phyloP scores from a whole-genome alignment of 768 basidiomycete genomes.

The Trichaptum fuscoviolaceum region DNA sequence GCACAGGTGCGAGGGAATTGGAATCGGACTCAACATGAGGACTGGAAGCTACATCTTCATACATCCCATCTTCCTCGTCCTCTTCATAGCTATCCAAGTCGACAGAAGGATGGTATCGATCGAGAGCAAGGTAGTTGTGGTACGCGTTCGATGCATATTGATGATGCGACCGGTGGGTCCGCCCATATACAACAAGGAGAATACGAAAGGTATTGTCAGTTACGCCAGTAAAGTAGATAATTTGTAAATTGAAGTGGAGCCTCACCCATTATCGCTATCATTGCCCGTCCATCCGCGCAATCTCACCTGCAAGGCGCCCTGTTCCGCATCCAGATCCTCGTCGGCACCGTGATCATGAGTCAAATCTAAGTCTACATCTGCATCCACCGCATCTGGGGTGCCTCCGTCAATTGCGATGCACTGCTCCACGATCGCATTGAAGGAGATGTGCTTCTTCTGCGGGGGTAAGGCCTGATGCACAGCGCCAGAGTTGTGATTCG shows the following conservation, averaged over 20 bases:
- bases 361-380: constrained; percentile 23
- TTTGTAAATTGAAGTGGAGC: not conserved
- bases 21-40: not conserved
- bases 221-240: not conserved
- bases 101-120: constrained; percentile 7
- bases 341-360: not conserved
- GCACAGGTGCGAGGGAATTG: not conserved
- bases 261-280: constrained; percentile 11
- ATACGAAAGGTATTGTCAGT: not conserved
- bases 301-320: constrained; percentile 15
- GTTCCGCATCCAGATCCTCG: constrained; percentile 5
- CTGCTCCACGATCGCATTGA: constrained; percentile 98
- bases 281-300: constrained; percentile 18
- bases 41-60: not conserved
- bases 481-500: not conserved
- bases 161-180: not conserved
- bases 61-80: constrained; percentile 20
- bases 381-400: constrained; percentile 17
- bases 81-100: constrained; percentile 16
- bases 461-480: constrained; percentile 19
- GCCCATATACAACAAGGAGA: not conserved
- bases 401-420: constrained; percentile 74
- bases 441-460: constrained; percentile 88
- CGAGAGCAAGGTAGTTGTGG: not conserved
- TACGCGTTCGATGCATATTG: not conserved